phyloP scores from a whole-genome alignment of 1,284 basidiomycete genomes.

The Ceraceosorus bombacis region DNA sequence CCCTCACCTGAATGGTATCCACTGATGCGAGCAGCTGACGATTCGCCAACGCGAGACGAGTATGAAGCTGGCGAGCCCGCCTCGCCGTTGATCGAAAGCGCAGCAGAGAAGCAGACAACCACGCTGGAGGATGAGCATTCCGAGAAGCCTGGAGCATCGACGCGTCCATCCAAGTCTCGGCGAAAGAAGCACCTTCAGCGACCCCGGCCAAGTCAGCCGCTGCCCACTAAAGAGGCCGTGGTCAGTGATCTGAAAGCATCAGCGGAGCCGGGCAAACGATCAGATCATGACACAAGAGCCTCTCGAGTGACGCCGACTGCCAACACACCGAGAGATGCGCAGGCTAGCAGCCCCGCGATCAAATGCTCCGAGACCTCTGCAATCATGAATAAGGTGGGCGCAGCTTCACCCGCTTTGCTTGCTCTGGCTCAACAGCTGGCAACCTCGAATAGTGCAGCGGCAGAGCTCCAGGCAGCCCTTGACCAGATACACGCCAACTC shows the following conservation, averaged over 20 bases:
- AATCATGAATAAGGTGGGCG: constrained; percentile 5
- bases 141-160: too few species aligned
- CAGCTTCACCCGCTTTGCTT: constrained; percentile 5
- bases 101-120: too few species aligned
- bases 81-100: too few species aligned
- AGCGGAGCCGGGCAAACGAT: neutral
- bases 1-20: too few species aligned
- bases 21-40: too few species aligned
- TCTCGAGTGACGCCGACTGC: too few species aligned
- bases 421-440: neutral
- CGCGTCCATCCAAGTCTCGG: neutral
- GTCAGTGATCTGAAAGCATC: constrained; percentile 6
- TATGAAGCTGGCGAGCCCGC: too few species aligned
- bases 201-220: constrained; percentile 2
- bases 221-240: neutral
- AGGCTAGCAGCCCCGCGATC: constrained; percentile 15
- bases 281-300: too few species aligned
- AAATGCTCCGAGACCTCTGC: constrained; percentile 17
- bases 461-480: constrained; percentile 66
- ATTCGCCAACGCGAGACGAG: too few species aligned
- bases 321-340: constrained; percentile 1
- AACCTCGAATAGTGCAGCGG: constrained; percentile 6
- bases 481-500: constrained; percentile 58
- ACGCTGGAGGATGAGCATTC: too few species aligned
- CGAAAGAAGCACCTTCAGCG: constrained; percentile 6